Evolutionary conservation across 345 rosid species (phyloP).

Genomic region (Nephelium lappaceum): DNA sequence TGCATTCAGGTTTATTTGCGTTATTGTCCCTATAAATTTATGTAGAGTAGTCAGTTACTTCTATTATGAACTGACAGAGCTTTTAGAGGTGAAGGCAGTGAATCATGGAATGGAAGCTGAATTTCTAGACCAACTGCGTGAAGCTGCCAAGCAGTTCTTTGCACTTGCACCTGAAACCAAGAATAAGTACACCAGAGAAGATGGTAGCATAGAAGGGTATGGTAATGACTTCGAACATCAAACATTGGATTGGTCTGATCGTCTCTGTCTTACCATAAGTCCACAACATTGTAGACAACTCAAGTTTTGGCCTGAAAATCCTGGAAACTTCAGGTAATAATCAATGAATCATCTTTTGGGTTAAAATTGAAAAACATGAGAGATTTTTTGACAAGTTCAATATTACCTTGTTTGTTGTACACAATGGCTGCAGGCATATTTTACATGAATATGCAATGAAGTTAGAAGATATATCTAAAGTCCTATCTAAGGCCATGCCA

Average conservation of each 20-base stretch:
- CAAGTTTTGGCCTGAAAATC: slow-evolving; percentile 64
- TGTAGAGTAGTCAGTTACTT: too few relatives aligned
- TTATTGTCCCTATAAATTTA: too few relatives aligned
- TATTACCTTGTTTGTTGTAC: not conserved
- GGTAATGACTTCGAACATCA: slow-evolving; percentile 67
- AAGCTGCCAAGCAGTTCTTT: slow-evolving; percentile 41
- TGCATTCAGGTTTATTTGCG: too few relatives aligned
- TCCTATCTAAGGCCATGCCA: slow-evolving; percentile 54
- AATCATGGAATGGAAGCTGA: too few relatives aligned
- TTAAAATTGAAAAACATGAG: not conserved
- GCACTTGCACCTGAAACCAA: slow-evolving; percentile 59
- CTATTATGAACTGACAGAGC: not conserved
- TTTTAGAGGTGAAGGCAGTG: not conserved
- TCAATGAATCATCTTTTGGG: not conserved
- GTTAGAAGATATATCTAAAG: slow-evolving; percentile 19
- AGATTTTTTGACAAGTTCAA: not conserved
- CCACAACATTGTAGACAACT: slow-evolving; percentile 49
- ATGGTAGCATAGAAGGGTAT: slow-evolving; percentile 60
- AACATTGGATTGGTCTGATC: slow-evolving; percentile 73
- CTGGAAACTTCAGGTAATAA: slow-evolving; percentile 52
- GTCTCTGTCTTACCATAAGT: slow-evolving; percentile 46
- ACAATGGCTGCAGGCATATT: slow-evolving; percentile 29
- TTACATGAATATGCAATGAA: slow-evolving; percentile 41
- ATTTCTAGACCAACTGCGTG: too few relatives aligned
- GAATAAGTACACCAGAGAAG: slow-evolving; percentile 52